Conservation (phyloP, 129 eudicot genomes). For the Pulicaria dysenterica region DNA sequence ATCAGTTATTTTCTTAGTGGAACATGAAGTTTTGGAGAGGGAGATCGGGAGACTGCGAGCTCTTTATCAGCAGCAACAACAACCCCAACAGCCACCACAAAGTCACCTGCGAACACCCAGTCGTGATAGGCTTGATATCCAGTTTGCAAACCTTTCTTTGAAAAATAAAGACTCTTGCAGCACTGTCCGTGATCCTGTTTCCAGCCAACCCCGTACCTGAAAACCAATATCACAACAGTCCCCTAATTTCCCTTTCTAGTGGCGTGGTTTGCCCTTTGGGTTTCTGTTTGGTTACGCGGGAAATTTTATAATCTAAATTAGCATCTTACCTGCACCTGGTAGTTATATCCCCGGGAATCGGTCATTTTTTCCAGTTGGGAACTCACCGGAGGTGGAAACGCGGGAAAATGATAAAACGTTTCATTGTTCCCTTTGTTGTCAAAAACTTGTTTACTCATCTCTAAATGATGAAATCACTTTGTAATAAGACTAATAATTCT, state of each 20-base stretch:
- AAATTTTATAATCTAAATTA: constrained; percentile 13
- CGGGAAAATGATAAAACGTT: constrained; percentile 26
- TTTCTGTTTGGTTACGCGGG: constrained; percentile 11
- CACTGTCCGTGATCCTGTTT: constrained; percentile 50
- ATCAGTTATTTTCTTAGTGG: constrained; percentile 54
- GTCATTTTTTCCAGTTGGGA: constrained; percentile 40
- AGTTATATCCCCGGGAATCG: constrained; percentile 37
- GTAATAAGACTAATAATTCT: constrained; percentile 32
- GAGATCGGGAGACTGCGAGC: constrained; percentile 70
- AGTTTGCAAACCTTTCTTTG: constrained; percentile 71
- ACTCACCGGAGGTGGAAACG: constrained; percentile 81
- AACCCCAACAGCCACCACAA: constrained; percentile 41
- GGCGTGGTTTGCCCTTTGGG: constrained; percentile 24
- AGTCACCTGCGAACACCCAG: constrained; percentile 64
- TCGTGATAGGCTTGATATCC: constrained; percentile 75
- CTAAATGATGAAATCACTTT: constrained; percentile 23
- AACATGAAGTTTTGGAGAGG: constrained; percentile 93
- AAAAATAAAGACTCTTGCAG: constrained; percentile 50
- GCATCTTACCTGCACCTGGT: constrained; percentile 75
- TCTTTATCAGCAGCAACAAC: constrained; percentile 75
- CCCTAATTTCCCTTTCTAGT: neutral
- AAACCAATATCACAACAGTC: constrained; percentile 15
- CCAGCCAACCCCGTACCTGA: constrained; percentile 70
- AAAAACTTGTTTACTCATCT: constrained; percentile 30
- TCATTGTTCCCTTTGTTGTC: constrained; percentile 18